These are phyloP conservation scores for Candida chilensis DNA, from an alignment of 805 yeast species.

Conservation along the genomic window DNA sequence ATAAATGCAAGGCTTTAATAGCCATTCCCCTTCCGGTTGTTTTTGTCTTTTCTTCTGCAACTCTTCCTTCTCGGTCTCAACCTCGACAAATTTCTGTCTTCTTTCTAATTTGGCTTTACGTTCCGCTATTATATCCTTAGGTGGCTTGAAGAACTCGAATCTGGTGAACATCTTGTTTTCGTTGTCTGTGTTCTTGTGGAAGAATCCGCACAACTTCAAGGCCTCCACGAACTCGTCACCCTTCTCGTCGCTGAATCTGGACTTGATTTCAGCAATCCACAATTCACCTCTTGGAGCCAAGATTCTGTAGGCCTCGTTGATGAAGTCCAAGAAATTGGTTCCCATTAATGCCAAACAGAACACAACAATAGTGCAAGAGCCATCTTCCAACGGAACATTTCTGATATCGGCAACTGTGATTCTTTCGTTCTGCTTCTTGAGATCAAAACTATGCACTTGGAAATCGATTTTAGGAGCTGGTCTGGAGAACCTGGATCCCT, in stretches of 20 bases:
- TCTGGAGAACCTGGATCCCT: conserved; percentile 12
- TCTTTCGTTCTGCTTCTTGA: conserved; percentile 79
- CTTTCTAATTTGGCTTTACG: conserved; percentile 52
- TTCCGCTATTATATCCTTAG: conserved; percentile 56
- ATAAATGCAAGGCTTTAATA: conserved; percentile 92
- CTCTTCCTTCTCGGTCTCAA: conserved; percentile 52
- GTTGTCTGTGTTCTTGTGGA: conserved; percentile 82
- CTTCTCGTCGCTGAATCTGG: conserved; percentile 67
- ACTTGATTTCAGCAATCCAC: conserved; percentile 97
- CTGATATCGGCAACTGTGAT: conserved; percentile 96
- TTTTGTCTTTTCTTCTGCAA: conserved; percentile 44
- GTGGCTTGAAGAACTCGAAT: conserved; percentile 89
- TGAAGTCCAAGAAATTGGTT: conserved; percentile 87
- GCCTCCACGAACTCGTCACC: conserved; percentile 79
- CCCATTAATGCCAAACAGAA: conserved; percentile 97
- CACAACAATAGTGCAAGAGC: conserved; percentile 78
- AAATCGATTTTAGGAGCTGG: conserved; percentile 35
- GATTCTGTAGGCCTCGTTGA: conserved; percentile 81
- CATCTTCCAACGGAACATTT: conserved; percentile 76
- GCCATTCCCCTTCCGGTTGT: conserved; percentile 75
- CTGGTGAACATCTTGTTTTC: conserved; percentile 88
- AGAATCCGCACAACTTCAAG: conserved; percentile 72
- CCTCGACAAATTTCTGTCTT: conserved; percentile 62
- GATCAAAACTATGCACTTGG: conserved; percentile 82
- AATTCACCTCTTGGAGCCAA: conserved; percentile 87